phyloP scores from a whole-genome alignment of 1,284 basidiomycete species.

The Marasmius tenuissimus region DNA sequence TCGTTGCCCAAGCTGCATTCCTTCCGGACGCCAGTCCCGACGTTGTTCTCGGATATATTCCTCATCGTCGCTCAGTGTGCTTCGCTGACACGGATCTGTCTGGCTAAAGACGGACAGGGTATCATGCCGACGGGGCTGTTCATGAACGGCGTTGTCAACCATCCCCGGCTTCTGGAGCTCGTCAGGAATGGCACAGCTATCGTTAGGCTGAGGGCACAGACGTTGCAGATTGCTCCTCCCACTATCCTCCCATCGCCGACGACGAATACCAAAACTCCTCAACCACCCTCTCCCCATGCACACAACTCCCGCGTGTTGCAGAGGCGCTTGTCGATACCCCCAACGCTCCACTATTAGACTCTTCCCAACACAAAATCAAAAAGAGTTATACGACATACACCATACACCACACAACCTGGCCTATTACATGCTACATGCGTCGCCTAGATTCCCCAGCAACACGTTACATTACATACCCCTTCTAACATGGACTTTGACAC shows the following conservation, averaged over 20 bases:
- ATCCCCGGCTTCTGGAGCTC: constrained; percentile 40
- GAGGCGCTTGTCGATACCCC: not conserved
- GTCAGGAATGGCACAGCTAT: constrained; percentile 44
- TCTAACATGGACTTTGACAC: too few species aligned
- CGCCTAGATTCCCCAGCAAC: too few species aligned
- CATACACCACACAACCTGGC: too few species aligned
- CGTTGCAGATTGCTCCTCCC: not conserved
- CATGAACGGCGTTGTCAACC: constrained; percentile 43
- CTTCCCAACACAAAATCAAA: too few species aligned
- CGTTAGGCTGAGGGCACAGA: constrained; percentile 21
- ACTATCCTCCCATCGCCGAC: not conserved
- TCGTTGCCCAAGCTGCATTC: not conserved
- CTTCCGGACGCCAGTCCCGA: not conserved
- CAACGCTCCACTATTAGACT: too few species aligned
- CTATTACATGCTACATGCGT: too few species aligned
- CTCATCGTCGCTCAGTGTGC: not conserved
- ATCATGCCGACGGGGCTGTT: constrained; percentile 43
- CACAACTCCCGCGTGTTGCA: not conserved
- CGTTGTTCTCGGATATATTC: not conserved
- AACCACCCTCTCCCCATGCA: not conserved
- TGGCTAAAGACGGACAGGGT: constrained; percentile 9
- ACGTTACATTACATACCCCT: too few species aligned
- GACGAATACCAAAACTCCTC: not conserved
- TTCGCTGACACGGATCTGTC: not conserved
- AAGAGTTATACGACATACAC: too few species aligned